These are phyloP conservation scores for Fusarium clavum DNA, from an alignment of 2,329 filamentous ascomycete species.

Conservation along the genomic window DNA sequence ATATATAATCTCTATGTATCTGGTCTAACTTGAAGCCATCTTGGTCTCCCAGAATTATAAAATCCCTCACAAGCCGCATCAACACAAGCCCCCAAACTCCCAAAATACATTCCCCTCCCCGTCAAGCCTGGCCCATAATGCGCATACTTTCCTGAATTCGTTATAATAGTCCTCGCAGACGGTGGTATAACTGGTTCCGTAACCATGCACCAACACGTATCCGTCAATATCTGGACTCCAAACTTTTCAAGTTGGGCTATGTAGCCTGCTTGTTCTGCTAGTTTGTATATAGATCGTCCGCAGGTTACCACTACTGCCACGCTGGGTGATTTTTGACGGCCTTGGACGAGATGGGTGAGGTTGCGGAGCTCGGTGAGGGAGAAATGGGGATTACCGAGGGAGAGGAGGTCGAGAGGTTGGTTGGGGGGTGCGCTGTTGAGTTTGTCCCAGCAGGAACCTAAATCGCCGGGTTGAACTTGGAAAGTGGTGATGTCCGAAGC, in stretches of 20 bases:
- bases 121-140: slow-evolving; percentile 36
- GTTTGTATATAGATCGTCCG: slow-evolving; percentile 18
- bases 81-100: slow-evolving; percentile 41
- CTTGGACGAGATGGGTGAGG: neutral
- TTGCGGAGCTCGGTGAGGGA: slow-evolving; percentile 28
- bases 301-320: slow-evolving; percentile 10
- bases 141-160: slow-evolving; percentile 38
- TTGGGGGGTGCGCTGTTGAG: slow-evolving; percentile 16
- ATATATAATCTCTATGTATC: neutral
- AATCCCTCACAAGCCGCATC: slow-evolving; percentile 35
- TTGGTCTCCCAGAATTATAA: slow-evolving; percentile 8
- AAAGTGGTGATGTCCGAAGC: neutral
- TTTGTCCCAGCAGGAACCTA: slow-evolving; percentile 14
- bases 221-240: slow-evolving; percentile 23
- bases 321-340: neutral
- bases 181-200: slow-evolving; percentile 27
- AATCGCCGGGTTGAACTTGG: slow-evolving; percentile 6
- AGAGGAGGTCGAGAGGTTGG: slow-evolving; percentile 24
- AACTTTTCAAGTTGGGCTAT: slow-evolving; percentile 13
- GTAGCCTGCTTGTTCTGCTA: slow-evolving; percentile 32
- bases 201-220: slow-evolving; percentile 38
- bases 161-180: slow-evolving; percentile 18
- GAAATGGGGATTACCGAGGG: slow-evolving; percentile 38
- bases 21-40: neutral
- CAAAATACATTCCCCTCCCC: slow-evolving; percentile 42